Evolutionary conservation across 2,329 filamentous ascomycete species (phyloP), one percentile per base, ranked within the genome.

Genomic region (Epicoccum nigrum): DNA sequence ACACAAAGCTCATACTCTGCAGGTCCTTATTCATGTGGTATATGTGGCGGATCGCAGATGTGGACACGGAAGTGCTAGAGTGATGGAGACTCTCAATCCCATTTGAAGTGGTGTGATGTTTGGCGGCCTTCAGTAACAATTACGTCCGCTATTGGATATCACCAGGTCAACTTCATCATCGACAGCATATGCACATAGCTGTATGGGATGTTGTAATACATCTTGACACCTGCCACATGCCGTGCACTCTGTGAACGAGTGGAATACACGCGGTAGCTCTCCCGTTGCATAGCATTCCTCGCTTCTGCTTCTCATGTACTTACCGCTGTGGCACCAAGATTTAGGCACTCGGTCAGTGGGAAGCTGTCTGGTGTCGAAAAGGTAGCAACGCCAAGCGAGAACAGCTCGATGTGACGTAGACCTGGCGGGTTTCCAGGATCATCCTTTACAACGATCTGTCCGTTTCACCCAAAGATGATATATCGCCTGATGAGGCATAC

Each of bases 11-110:
- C 40, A 45, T 7, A n/a, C 6, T 28, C 17, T 21, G 21, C 44
- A 87, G 92, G 68, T 94, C 88, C 64, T 71, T 97, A 34, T 96
- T 96, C 67, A 97, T 97, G 92, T 97, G 92, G 92, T 96, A 96
- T 71, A 96, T 96, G 89, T 97, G 93, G 92, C 81, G 88, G 52
- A 86, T 93, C 9, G 88, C 88, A 69, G 85, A 91, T 68, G 90
- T 91, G 4, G 88, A 95, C 72, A 76, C 92, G 17, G 75, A 76
- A 20, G 80, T 81, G 34, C 65, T 85, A 61, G 61, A 70, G 43
- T 62, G 28, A 30, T n/a, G 13, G 28, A n/a, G 28, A 23, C 13
- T 37, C n/a, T 25, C n/a, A n/a, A n/a, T n/a, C n/a, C n/a, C n/a
- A n/a, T n/a, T n/a, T n/a, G n/a, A n/a, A n/a, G n/a, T n/a, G n/a